Evolutionary conservation across 2,329 filamentous ascomycete species (phyloP), one percentile per base, ranked within the genome.

Genomic region (Fusarium chuoi): DNA sequence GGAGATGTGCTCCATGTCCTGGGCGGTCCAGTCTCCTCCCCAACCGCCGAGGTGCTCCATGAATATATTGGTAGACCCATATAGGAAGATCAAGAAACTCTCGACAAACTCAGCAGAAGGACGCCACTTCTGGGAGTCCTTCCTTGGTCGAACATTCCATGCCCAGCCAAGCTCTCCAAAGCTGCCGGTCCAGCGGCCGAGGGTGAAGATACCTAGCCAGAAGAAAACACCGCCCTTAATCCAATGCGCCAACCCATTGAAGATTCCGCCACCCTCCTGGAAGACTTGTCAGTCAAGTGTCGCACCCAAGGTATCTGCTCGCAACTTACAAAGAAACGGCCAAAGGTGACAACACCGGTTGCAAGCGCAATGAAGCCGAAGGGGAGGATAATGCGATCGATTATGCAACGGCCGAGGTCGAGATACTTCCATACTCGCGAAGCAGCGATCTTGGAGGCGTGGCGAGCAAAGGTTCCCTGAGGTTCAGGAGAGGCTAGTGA

Each of bases 141-240:
- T 78, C 70, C 82, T 86, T 7, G 94, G 94, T 68, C 93, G 93
- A 68, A 95, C 83, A 78, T 98, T 98, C 96, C 96, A 98, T 0
- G 95, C 94, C 96, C 96, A 98, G 74, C 96, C 96, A 64, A 96
- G 88, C 68, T 98, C 94, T 65, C 93, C 91, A 81, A 97, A 98
- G 81, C 93, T 93, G 33, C 96, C 96, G 79, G 95, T 90, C 93
- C 94, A 98, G 63, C 96, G 92, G 36, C 94, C 95, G 8, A 98
- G 87, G 1, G 94, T 97, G 68, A 98, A 84, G 26, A 98, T 83
- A 14, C 96, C 96, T 72, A 97, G 94, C 91, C 94, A 96, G 84
- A 98, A 94, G 86, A 98, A 98, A 62, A 98, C 93, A 7, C 94
- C 94, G 51, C 96, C 96, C 81, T 98, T 98, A 81, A 98, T 91